Evolutionary conservation across 306 rosid species (phyloP), one percentile per base, ranked within the genome.

Genomic region (Ormosia semicastrata): DNA sequence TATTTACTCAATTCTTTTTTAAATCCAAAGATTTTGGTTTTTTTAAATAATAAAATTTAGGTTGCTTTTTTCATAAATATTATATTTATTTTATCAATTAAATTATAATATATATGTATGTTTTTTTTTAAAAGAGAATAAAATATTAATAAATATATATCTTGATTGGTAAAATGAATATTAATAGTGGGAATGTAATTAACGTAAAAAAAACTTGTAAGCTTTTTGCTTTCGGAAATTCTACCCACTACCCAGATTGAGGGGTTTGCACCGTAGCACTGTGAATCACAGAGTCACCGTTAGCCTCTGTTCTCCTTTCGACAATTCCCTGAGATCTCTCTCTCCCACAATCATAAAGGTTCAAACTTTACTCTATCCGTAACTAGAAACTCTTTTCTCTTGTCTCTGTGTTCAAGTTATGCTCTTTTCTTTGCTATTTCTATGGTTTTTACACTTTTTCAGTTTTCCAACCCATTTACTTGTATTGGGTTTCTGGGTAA

Each of bases 321-420:
- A 79, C 73, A 47, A 59, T 50, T 73, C 66, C 57, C 37, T 41
- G 80, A 10, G 83, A 76, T 78, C 75, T 71, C 57, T 75, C 67
- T 39, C 83, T 15, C 74, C 12, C 15, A 33, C 7, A 5, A 13
- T 67, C 67, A 2, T 11, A 41, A 66, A 78, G 66, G 49, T 50
- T 58, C 72, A 37, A 63, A 33, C 49, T 82, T 67, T 73, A 10
- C 66, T 18, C 62, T 46, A 47, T 66, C 75, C 44, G 3, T n/a
- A 59, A 65, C 50, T 32, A 1, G 3, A 54, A 2, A 6, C 29
- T 24, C 33, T 37, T 68, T 79, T 44, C 14, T 62, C 10, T 65
- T 64, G 7, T 66, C 32, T 79, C 32, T 7, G 0, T 52, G 3
- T 68, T 77, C 58, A 52, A 39, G 57, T 65, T 81, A 29, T n/a